phyloP scores from a whole-genome alignment of 169 alveolate species.

The Amoebophrya sp. region DNA sequence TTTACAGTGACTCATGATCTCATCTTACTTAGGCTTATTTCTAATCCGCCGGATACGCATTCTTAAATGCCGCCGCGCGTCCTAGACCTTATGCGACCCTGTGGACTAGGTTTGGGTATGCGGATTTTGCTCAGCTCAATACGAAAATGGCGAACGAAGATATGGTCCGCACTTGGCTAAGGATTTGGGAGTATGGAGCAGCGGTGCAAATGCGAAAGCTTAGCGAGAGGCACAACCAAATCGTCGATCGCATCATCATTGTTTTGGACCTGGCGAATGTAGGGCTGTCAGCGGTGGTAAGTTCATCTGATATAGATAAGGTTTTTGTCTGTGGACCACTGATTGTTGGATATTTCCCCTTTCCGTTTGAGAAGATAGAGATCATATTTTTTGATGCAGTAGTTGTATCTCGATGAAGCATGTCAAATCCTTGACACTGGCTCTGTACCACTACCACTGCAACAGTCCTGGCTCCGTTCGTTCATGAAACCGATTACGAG shows the following conservation, averaged over 20 bases:
- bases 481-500: neutral
- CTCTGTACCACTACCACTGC: too few species aligned
- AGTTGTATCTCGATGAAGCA: too few species aligned
- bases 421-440: too few species aligned
- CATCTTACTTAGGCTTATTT: too few species aligned
- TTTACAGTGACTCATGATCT: too few species aligned
- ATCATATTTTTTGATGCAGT: too few species aligned
- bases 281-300: neutral
- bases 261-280: neutral
- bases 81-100: neutral
- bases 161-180: neutral
- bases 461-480: neutral
- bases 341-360: too few species aligned
- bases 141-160: neutral
- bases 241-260: neutral
- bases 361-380: too few species aligned
- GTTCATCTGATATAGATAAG: neutral
- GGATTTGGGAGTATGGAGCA: neutral
- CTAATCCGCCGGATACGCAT: too few species aligned
- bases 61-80: too few species aligned
- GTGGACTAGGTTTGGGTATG: neutral
- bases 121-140: neutral
- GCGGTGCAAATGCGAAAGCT: conserved; percentile 8
- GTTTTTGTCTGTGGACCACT: too few species aligned
- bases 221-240: neutral